Conservation (phyloP, 352 stramenopile genomes). For the Paralagenidium karlingii region DNA sequence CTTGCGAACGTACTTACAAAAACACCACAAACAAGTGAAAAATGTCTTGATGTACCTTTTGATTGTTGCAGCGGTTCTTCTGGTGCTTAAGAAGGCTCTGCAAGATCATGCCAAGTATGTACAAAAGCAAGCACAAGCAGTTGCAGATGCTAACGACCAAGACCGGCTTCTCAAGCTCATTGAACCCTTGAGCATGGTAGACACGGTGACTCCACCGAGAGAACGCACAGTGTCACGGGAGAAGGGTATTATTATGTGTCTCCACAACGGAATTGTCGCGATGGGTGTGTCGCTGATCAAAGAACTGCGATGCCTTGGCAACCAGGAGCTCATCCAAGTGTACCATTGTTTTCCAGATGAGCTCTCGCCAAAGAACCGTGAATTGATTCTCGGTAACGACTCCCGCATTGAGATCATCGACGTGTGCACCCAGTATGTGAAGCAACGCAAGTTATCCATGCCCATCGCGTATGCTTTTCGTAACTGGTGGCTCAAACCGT, state of each 20-base stretch:
- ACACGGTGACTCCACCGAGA: too few species aligned
- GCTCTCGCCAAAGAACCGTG: conserved; percentile 15
- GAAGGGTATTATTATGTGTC: conserved; percentile 18
- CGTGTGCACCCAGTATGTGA: conserved; percentile 17
- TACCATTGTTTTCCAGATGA: conserved; percentile 32
- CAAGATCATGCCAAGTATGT: too few species aligned
- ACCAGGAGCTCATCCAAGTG: conserved; percentile 30
- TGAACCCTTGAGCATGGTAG: too few species aligned
- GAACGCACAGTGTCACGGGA: too few species aligned
- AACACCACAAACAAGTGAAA: too few species aligned
- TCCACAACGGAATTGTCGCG: conserved; percentile 24
- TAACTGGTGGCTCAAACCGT: conserved; percentile 8
- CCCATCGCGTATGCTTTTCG: conserved; percentile 7
- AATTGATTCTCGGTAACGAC: conserved; percentile 18
- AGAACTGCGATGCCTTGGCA: conserved; percentile 33
- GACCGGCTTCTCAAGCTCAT: too few species aligned
- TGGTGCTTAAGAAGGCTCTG: too few species aligned
- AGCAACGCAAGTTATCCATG: not conserved
- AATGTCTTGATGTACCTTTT: too few species aligned
- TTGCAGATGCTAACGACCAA: too few species aligned
- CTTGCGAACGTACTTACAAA: too few species aligned
- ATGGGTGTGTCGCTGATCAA: conserved; percentile 33
- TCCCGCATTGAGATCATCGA: conserved; percentile 30
- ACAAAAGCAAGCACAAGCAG: too few species aligned
- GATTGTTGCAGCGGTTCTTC: too few species aligned